Conservation (phyloP, 2,329 filamentous ascomycete genomes). For the Ceratocystis colombiana region DNA sequence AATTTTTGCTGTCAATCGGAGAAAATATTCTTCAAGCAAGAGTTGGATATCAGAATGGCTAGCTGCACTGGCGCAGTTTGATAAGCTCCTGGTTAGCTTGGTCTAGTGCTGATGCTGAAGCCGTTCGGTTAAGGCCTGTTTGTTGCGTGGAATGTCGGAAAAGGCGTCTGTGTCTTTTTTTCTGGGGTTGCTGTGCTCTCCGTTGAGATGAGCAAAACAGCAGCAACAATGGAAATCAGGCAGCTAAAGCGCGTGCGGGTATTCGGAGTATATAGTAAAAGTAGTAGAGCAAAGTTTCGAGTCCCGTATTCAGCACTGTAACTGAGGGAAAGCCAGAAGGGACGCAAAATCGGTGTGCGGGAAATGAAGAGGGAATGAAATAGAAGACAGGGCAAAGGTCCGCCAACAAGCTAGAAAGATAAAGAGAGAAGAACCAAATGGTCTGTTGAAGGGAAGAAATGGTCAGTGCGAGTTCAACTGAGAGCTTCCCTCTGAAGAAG, state of each 20-base stretch:
- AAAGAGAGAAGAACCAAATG: constrained; percentile 10
- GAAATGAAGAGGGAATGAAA: constrained; percentile 9
- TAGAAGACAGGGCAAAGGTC: neutral
- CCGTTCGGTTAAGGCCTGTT: constrained; percentile 11
- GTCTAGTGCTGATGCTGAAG: neutral
- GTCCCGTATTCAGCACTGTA: neutral
- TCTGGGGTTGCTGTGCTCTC: neutral
- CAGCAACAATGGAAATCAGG: neutral
- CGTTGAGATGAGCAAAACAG: neutral
- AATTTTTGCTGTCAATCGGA: neutral
- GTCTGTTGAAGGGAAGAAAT: constrained; percentile 6
- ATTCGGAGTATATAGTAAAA: constrained; percentile 8
- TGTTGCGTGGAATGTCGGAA: constrained; percentile 13
- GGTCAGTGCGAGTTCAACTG: constrained; percentile 14
- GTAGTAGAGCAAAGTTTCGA: constrained; percentile 1
- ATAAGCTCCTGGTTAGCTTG: constrained; percentile 8
- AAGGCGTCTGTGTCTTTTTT: constrained; percentile 11
- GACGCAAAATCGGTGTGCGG: neutral
- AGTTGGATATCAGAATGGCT: constrained; percentile 2
- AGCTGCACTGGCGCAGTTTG: neutral
- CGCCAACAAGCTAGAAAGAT: neutral
- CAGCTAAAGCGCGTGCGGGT: neutral
- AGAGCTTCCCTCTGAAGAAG: neutral
- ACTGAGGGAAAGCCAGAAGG: constrained; percentile 6
- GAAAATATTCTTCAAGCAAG: neutral